Conservation (phyloP, 2,329 filamentous ascomycete genomes). For the Aaosphaeria arxii region DNA sequence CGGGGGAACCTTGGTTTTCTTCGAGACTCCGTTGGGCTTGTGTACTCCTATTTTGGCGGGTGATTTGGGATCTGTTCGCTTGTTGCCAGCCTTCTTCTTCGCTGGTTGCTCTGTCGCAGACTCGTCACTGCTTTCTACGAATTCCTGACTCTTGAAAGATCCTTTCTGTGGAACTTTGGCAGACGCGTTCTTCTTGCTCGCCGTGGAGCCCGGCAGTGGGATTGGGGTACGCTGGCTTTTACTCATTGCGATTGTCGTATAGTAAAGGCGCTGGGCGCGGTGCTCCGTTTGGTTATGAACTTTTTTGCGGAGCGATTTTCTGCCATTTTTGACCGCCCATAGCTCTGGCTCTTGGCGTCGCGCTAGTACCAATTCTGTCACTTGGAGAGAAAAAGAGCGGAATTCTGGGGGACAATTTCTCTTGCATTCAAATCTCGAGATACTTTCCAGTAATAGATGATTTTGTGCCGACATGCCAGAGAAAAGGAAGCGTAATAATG, state of each 20-base stretch:
- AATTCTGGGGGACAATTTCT: too few species aligned
- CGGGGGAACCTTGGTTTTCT: slow-evolving; percentile 7
- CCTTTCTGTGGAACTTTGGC: slow-evolving; percentile 17
- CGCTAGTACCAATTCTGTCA: too few species aligned
- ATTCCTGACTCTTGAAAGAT: slow-evolving; percentile 32
- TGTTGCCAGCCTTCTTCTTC: slow-evolving; percentile 12
- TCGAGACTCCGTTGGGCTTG: slow-evolving; percentile 22
- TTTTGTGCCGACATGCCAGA: slow-evolving; percentile 17
- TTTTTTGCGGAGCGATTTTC: slow-evolving; percentile 27
- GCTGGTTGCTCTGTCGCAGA: slow-evolving; percentile 18
- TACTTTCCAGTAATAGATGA: too few species aligned
- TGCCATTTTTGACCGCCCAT: slow-evolving; percentile 8
- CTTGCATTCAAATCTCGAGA: too few species aligned
- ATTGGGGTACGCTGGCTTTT: slow-evolving; percentile 34
- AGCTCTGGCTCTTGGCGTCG: neutral
- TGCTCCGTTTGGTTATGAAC: slow-evolving; percentile 7
- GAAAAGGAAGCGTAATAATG: slow-evolving; percentile 26
- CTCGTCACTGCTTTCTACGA: slow-evolving; percentile 31
- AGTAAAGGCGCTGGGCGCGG: neutral
- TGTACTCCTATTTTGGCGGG: slow-evolving; percentile 26
- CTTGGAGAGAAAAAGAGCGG: too few species aligned
- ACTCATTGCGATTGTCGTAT: slow-evolving; percentile 22
- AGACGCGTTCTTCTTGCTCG: slow-evolving; percentile 21
- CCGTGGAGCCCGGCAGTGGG: slow-evolving; percentile 27
- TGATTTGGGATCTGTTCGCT: slow-evolving; percentile 13